Evolutionary conservation across 148 eudicot species (phyloP), one percentile per base, ranked within the genome.

Genomic region (Camellia lanceoleosa): DNA sequence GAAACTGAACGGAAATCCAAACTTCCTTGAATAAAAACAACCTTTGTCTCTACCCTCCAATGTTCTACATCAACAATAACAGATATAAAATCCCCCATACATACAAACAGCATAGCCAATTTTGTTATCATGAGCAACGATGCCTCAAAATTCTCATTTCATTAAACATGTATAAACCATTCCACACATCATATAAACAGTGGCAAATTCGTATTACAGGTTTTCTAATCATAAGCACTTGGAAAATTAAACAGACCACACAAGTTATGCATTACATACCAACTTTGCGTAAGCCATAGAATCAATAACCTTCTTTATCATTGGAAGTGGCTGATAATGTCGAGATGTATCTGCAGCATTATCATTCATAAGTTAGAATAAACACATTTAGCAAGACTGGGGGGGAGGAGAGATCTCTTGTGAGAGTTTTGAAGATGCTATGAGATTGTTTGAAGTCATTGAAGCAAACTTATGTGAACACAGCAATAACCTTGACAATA

Each of bases 211-310:
- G 41, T 73, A 23, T n/a, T 73, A 19, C 74, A n/a, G 54, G 54
- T 75, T 30, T 14, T 66, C 23, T 47, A 38, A 73, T 10, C 46
- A 64, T 43, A 64, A 54, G 49, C 58, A 76, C 20, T 23, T 16
- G 30, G 13, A 2, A 66, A n/a, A 55, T 7, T 14, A 61, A 18
- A 74, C 60, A 20, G 30, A 60, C 54, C 19, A 12, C 5, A 58
- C n/a, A 56, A 41, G 74, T 61, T 58, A 43, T 41, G 75, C 15
- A 42, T 68, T 67, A 76, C 95, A 38, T 87, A 95, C 98, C 91
- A 95, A 86, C 88, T 95, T 95, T 47, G 98, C 89, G 74, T 93
- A 95, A 60, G 95, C 73, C 99, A 95, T 95, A 8, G 99, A 93
- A 77, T 95, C 97, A 77, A 95, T 92, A 70, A 95, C 98, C 76